Evolutionary conservation across 305 asterid genomes (phyloP).

Genomic region (Ajuga reptans): DNA sequence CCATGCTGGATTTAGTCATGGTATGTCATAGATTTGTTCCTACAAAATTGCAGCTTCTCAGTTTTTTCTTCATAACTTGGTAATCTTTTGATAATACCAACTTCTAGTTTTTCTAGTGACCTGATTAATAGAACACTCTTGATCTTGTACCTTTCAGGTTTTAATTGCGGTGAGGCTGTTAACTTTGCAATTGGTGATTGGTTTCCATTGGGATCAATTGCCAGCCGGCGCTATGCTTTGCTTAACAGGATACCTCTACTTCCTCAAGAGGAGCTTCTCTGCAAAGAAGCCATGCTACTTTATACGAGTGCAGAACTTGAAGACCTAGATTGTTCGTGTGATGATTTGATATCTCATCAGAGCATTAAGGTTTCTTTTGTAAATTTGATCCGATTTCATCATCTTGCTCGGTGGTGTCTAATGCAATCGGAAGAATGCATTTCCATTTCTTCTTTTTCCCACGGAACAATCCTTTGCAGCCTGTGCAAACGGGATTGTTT

Average conservation of each 20-base stretch:
- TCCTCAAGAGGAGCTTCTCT: conserved; percentile 91
- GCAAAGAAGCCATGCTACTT: conserved; percentile 86
- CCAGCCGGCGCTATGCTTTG: conserved; percentile 82
- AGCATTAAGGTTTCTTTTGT: conserved; percentile 58
- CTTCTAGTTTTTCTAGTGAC: not conserved
- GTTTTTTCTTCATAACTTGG: not conserved
- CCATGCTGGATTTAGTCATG: conserved; percentile 98
- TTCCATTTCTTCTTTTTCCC: conserved; percentile 47
- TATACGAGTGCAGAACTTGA: conserved; percentile 30
- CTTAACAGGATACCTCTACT: conserved; percentile 79
- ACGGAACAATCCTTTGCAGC: conserved; percentile 83
- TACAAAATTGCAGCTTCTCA: not conserved
- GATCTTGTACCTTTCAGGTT: conserved; percentile 42
- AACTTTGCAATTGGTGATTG: conserved; percentile 91
- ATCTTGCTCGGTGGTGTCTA: conserved; percentile 74
- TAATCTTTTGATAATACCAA: not conserved
- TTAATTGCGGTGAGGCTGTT: conserved; percentile 97
- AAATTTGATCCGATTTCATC: conserved; percentile 75
- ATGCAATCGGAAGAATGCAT: conserved; percentile 39
- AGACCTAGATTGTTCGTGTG: conserved; percentile 37
- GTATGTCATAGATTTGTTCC: conserved; percentile 34
- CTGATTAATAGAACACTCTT: not conserved
- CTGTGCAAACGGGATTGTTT: conserved; percentile 88
- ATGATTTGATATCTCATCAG: conserved; percentile 40
- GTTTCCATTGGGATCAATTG: conserved; percentile 84